These are phyloP conservation scores for Keqinozyma sinolaborantium DNA, from an alignment of 1,139 yeast species.

Conservation along the genomic window DNA sequence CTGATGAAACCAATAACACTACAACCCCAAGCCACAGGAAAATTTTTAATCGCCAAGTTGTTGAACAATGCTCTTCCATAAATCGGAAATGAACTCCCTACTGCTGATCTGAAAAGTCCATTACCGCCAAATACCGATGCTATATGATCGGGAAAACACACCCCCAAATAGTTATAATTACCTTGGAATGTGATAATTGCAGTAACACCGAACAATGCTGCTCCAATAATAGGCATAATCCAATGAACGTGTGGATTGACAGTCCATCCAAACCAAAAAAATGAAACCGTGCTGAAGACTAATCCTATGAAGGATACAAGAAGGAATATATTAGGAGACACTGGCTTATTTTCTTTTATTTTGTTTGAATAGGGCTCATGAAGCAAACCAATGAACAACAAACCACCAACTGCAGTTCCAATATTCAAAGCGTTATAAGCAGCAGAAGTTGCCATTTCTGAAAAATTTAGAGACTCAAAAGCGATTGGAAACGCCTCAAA, in stretches of 20 bases:
- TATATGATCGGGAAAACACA: constrained; percentile 45
- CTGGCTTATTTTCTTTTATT: constrained; percentile 27
- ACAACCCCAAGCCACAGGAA: constrained; percentile 64
- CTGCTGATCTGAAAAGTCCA: constrained; percentile 20
- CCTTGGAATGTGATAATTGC: constrained; percentile 27
- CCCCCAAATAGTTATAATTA: constrained; percentile 52
- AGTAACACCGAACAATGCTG: constrained; percentile 22
- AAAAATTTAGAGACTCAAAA: constrained; percentile 20
- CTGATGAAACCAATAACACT: constrained; percentile 54
- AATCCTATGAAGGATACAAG: constrained; percentile 41
- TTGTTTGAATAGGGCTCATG: constrained; percentile 22
- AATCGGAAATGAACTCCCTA: constrained; percentile 28
- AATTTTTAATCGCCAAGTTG: constrained; percentile 24
- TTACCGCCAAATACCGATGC: constrained; percentile 31
- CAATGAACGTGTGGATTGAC: constrained; percentile 25
- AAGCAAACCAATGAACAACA: constrained; percentile 18
- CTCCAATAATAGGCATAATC: constrained; percentile 29
- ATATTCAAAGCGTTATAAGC: constrained; percentile 44
- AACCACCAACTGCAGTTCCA: constrained; percentile 18
- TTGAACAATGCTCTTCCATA: constrained; percentile 45
- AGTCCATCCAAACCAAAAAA: constrained; percentile 33
- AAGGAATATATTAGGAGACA: constrained; percentile 59
- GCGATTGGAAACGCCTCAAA: constrained; percentile 34
- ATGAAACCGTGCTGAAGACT: constrained; percentile 23
- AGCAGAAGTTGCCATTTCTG: constrained; percentile 23